Evolutionary conservation across 1,139 yeast genomes (phyloP), one percentile per base, ranked within the genome.

Genomic region (Kluyveromyces marxianus): DNA sequence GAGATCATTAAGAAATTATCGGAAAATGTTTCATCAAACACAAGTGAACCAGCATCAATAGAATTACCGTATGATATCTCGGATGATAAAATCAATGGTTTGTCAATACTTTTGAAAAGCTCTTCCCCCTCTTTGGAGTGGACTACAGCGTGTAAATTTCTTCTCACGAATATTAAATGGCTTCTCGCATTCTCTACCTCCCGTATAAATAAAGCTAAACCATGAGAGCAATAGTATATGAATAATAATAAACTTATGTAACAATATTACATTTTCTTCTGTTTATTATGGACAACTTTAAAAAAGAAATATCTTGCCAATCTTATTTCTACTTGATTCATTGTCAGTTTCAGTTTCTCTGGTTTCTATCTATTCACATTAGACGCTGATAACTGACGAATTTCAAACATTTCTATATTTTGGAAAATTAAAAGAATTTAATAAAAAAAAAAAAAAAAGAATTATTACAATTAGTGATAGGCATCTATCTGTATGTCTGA

Each of bases 141-240:
- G 98, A 88, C 97, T 0, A 77, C 81, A 33, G 90, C 96, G 1
- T 90, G 96, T 66, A 83, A 85, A 58, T 83, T 81, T 57, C 70
- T 90, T 21, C 68, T 92, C 43, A 86, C 94, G 1, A 79, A 90
- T 45, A 54, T 60, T 3, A 69, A 68, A 47, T 69, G 72, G 71
- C 54, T 69, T 24, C 49, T 69, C 42, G 71, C 69, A 0, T 69
- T 64, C 46, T 65, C 71, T 27, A 58, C 66, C 3, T 26, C 43
- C 7, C 6, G n/a, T 27, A 37, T 14, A 4, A 34, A 37, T 14
- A 28, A 29, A 37, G 8, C 14, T 10, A 30, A 2, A 53, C 50
- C 34, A 27, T 8, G n/a, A 28, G n/a, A 28, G 6, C 24, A 5
- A 25, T 10, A 25, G 7, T 10, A 10, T 7, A 8, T 33, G 27